Evolutionary conservation across 345 rosid species (phyloP).

Genomic region (Eucalyptus cloeziana): DNA sequence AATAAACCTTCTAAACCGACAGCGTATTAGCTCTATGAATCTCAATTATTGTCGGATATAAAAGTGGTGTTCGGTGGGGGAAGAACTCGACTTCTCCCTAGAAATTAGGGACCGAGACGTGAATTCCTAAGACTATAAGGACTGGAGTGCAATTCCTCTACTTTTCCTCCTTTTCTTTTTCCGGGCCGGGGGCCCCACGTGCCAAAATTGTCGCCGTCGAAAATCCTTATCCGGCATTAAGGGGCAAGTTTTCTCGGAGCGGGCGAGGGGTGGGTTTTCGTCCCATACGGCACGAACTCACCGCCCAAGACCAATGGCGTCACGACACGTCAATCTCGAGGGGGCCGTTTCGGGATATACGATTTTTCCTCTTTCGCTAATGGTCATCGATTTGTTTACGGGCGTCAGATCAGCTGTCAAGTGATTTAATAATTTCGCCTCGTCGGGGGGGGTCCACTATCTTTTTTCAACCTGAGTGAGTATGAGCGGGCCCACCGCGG

Average conservation of each 20-base stretch:
- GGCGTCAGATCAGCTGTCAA: not conserved
- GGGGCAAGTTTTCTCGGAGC: not conserved
- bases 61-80: not conserved
- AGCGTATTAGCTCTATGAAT: not conserved
- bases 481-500: not conserved
- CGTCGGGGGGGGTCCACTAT: not conserved
- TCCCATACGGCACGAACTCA: not conserved
- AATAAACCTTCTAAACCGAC: not conserved
- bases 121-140: not conserved
- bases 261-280: not conserved
- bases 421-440: not conserved
- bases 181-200: not conserved
- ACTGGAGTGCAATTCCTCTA: not conserved
- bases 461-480: not conserved
- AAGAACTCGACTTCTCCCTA: not conserved
- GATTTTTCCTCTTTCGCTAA: fast-evolving
- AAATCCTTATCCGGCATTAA: not conserved
- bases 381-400: not conserved
- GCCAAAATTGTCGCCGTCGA: not conserved
- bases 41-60: not conserved
- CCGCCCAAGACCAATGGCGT: not conserved
- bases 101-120: not conserved
- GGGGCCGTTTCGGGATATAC: not conserved
- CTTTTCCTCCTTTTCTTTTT: not conserved
- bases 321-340: not conserved